phyloP scores from a whole-genome alignment of 2,329 filamentous ascomycete species.

The Claviceps quebecensis region DNA sequence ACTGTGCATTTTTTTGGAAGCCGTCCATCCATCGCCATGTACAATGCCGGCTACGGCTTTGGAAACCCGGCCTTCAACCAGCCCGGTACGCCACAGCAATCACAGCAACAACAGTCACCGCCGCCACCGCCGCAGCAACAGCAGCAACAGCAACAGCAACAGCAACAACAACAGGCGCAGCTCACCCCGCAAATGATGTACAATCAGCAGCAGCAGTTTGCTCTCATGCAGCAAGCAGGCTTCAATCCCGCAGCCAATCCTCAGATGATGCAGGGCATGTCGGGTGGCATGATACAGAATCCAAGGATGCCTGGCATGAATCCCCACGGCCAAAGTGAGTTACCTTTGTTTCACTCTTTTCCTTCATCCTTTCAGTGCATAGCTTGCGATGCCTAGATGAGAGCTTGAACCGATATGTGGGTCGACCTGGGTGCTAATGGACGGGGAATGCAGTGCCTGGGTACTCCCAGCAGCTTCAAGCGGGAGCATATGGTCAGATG shows the following conservation, averaged over 20 bases:
- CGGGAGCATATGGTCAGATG: constrained; percentile 41
- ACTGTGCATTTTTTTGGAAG: background rate
- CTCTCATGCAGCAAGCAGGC: constrained; percentile 36
- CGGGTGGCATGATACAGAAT: constrained; percentile 50
- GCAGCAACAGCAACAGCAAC: constrained; percentile 25
- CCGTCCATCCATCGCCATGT: constrained; percentile 26
- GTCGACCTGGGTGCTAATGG: constrained; percentile 6
- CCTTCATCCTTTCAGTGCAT: background rate
- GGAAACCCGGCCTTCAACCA: constrained; percentile 35
- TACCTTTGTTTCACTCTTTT: background rate
- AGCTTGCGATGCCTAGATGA: no score
- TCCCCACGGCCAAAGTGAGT: constrained; percentile 47
- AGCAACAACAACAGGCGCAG: constrained; percentile 21
- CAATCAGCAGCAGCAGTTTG: constrained; percentile 40
- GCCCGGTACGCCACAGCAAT: constrained; percentile 13
- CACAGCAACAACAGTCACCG: constrained; percentile 20
- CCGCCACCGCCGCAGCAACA: constrained; percentile 14
- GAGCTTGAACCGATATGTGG: no score
- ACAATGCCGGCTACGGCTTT: constrained; percentile 41
- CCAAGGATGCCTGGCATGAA: constrained; percentile 44
- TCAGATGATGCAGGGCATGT: constrained; percentile 40
- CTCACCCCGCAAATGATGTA: constrained; percentile 43
- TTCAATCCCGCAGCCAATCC: constrained; percentile 37
- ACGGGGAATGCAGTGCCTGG: constrained; percentile 32
- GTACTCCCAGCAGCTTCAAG: constrained; percentile 44